Evolutionary conservation across 2,329 filamentous ascomycete species (phyloP).

Genomic region (Lachnum nothofagi): DNA sequence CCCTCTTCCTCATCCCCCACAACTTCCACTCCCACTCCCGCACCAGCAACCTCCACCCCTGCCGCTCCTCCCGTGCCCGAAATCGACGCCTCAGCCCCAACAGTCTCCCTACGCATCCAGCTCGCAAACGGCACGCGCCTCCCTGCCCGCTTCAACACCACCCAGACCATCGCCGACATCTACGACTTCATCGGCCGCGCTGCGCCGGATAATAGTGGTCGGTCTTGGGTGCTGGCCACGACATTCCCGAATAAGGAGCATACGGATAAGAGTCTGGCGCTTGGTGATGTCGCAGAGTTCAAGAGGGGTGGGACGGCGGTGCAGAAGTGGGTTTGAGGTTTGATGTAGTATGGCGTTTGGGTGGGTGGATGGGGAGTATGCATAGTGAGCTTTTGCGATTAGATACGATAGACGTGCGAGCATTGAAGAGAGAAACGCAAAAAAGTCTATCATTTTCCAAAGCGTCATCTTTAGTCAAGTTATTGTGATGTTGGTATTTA

Average conservation of each 20-base stretch:
- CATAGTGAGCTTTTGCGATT: background rate
- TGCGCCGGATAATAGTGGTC: constrained; percentile 49
- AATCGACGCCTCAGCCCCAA: constrained; percentile 63
- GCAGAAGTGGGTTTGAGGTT: constrained; percentile 45
- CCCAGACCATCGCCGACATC: constrained; percentile 70
- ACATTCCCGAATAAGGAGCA: constrained; percentile 81
- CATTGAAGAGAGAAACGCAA: background rate
- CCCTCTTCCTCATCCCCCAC: constrained; percentile 35
- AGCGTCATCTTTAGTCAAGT: background rate
- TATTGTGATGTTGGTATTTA: background rate
- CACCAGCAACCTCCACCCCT: constrained; percentile 29
- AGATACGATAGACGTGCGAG: background rate
- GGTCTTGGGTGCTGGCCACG: constrained; percentile 71
- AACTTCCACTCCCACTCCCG: constrained; percentile 34
- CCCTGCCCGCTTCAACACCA: constrained; percentile 76
- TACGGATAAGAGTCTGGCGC: constrained; percentile 55
- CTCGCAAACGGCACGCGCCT: constrained; percentile 72
- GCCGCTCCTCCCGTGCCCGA: constrained; percentile 38
- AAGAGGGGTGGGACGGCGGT: constrained; percentile 61
- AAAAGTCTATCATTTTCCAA: background rate
- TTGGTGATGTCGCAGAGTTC: constrained; percentile 60
- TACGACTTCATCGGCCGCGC: constrained; percentile 69
- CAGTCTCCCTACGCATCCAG: constrained; percentile 67
- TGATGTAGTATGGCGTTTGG: background rate
- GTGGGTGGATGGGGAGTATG: background rate